phyloP scores from a whole-genome alignment of 2,329 filamentous ascomycete genomes.

The Neofusicoccum cordaticola region DNA sequence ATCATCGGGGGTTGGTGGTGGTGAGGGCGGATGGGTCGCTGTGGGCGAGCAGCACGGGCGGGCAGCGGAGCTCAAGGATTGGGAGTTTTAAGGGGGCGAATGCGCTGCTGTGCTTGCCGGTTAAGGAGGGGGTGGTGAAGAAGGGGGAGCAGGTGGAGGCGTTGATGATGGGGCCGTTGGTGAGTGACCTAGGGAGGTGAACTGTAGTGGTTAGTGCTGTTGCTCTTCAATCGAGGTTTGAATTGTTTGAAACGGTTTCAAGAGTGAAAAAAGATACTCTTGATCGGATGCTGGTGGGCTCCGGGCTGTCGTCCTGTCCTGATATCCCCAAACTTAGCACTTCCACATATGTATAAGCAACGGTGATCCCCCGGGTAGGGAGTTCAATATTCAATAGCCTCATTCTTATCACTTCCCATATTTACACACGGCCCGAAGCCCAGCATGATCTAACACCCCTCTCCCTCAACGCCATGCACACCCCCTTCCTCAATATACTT shows the following conservation, averaged over 20 bases:
- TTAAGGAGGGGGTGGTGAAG: slow-evolving; percentile 59
- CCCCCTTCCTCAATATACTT: slow-evolving; percentile 37
- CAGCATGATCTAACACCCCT: slow-evolving; percentile 17
- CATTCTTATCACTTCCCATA: too few species aligned
- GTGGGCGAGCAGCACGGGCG: slow-evolving; percentile 77
- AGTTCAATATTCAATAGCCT: too few species aligned
- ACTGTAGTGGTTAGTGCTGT: too few species aligned
- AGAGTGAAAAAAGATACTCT: background rate
- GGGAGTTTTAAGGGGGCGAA: slow-evolving; percentile 88
- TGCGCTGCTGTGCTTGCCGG: slow-evolving; percentile 73
- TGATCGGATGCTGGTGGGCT: too few species aligned
- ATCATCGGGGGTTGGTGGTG: slow-evolving; percentile 77
- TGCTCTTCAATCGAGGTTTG: too few species aligned
- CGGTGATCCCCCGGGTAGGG: too few species aligned
- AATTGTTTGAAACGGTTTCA: too few species aligned
- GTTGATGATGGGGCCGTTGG: slow-evolving; percentile 66
- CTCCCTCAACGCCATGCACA: slow-evolving; percentile 34
- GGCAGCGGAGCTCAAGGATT: slow-evolving; percentile 84
- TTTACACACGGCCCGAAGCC: too few species aligned
- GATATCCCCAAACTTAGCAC: too few species aligned
- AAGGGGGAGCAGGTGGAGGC: slow-evolving; percentile 74
- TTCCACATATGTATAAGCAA: too few species aligned
- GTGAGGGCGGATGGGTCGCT: slow-evolving; percentile 64
- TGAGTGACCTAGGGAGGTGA: slow-evolving; percentile 25
- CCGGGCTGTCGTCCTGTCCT: too few species aligned